phyloP scores from a whole-genome alignment of 176 grass and related monocot genomes.

The Oropetium thomaeum region DNA sequence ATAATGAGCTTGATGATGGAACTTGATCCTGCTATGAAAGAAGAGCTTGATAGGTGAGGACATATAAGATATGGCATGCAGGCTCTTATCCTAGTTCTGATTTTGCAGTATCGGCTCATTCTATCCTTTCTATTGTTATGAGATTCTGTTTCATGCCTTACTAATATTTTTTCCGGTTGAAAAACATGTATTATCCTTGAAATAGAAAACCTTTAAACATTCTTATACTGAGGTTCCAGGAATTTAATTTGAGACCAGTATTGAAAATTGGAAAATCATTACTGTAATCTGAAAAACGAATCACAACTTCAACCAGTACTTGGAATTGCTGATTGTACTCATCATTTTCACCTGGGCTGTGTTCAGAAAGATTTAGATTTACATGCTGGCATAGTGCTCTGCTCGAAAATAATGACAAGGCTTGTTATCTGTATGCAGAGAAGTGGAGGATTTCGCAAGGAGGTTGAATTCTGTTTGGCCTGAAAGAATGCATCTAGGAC shows the following conservation, averaged over 20 bases:
- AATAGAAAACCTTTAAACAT: neutral
- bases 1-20: slow-evolving; percentile 91
- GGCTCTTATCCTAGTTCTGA: neutral
- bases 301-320: neutral
- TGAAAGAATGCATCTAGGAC: slow-evolving; percentile 85
- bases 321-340: neutral
- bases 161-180: neutral
- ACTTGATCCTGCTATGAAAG: slow-evolving; percentile 96
- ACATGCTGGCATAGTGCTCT: slow-evolving; percentile 11
- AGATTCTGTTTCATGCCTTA: neutral
- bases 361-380: neutral
- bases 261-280: neutral
- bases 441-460: slow-evolving; percentile 97
- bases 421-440: slow-evolving; percentile 57
- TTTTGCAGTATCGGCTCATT: neutral
- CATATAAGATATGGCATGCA: neutral
- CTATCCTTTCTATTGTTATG: neutral
- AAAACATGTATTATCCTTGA: neutral
- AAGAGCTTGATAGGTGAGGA: slow-evolving; percentile 95
- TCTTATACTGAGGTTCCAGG: neutral
- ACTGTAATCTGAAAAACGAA: neutral
- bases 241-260: neutral
- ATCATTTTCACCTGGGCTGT: neutral
- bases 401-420: neutral
- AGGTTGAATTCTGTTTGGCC: slow-evolving; percentile 95